Evolutionary conservation across 805 yeast genomes (phyloP).

Genomic region (Candida namnaoensis): DNA sequence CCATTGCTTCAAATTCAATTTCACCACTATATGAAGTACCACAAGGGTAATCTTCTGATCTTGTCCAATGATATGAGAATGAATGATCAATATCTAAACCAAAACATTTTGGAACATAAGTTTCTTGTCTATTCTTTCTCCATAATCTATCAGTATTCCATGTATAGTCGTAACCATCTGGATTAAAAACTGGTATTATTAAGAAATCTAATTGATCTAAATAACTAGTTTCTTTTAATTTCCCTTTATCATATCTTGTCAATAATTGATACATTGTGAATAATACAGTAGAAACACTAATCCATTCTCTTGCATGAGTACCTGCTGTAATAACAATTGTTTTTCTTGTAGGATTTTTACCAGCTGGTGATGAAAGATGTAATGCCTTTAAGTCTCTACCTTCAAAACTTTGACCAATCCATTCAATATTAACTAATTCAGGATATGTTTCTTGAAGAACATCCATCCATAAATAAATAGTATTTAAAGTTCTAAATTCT

Average conservation of each 20-base stretch:
- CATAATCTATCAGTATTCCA: slow-evolving; percentile 79
- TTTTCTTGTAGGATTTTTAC: slow-evolving; percentile 34
- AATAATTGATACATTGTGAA: slow-evolving; percentile 43
- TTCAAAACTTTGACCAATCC: slow-evolving; percentile 70
- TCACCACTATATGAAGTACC: slow-evolving; percentile 81
- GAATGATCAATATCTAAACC: slow-evolving; percentile 89
- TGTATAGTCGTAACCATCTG: slow-evolving; percentile 83
- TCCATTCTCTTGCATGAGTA: slow-evolving; percentile 88
- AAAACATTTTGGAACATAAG: slow-evolving; percentile 54
- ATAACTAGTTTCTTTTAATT: slow-evolving; percentile 30
- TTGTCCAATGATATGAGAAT: slow-evolving; percentile 65
- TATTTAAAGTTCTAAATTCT: slow-evolving; percentile 56
- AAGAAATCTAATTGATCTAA: slow-evolving; percentile 59
- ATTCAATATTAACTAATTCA: slow-evolving; percentile 49
- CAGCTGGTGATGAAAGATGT: slow-evolving; percentile 46
- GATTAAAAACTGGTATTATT: slow-evolving; percentile 78
- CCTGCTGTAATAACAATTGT: slow-evolving; percentile 80
- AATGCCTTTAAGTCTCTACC: slow-evolving; percentile 63
- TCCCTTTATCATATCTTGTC: slow-evolving; percentile 31
- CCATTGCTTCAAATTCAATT: slow-evolving; percentile 57
- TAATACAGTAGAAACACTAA: slow-evolving; percentile 62
- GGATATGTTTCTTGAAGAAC: slow-evolving; percentile 55
- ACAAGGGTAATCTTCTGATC: slow-evolving; percentile 60
- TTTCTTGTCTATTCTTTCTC: slow-evolving; percentile 82
- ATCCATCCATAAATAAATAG: slow-evolving; percentile 69